Evolutionary conservation across 805 yeast genomes (phyloP).

Genomic region (Metschnikowia drakensbergensis): DNA sequence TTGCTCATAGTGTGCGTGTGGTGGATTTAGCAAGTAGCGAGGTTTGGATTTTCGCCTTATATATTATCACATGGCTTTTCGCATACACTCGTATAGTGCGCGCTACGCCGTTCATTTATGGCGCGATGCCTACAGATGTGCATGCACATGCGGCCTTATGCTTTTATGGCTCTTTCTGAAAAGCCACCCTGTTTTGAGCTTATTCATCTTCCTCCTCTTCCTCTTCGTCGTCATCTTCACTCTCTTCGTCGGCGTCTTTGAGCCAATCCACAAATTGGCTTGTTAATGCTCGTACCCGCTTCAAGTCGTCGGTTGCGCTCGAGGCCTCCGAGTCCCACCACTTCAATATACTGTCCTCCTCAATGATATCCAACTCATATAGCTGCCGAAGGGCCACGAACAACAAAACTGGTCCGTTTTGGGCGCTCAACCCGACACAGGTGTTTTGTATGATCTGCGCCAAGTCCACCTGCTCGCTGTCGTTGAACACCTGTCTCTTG

Average conservation of each 20-base stretch:
- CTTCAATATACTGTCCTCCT: slow-evolving; percentile 69
- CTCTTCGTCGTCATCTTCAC: slow-evolving; percentile 30
- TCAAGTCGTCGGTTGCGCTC: slow-evolving; percentile 39
- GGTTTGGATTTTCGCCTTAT: background rate
- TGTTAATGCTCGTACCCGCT: slow-evolving; percentile 52
- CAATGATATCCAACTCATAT: slow-evolving; percentile 78
- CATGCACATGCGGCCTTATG: slow-evolving; percentile 1
- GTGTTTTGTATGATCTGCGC: slow-evolving; percentile 48
- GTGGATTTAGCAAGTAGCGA: background rate
- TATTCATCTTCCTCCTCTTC: background rate
- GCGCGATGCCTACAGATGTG: slow-evolving; percentile 5
- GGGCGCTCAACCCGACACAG: slow-evolving; percentile 33
- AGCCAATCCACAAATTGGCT: slow-evolving; percentile 85
- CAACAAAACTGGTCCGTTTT: slow-evolving; percentile 47
- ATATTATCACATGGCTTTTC: slow-evolving; percentile 3
- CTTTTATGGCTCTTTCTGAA: background rate
- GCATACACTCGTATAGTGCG: slow-evolving; percentile 5
- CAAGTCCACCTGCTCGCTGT: slow-evolving; percentile 73
- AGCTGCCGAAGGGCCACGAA: slow-evolving; percentile 53
- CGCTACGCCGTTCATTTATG: slow-evolving; percentile 2
- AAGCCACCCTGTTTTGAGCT: background rate
- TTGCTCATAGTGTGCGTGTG: background rate
- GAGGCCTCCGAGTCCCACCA: slow-evolving; percentile 68
- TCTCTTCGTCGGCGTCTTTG: slow-evolving; percentile 68
- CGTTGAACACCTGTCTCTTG: slow-evolving; percentile 79